Conservation (phyloP, 768 basidiomycete species). For the Phlegmacium glaucopus region DNA sequence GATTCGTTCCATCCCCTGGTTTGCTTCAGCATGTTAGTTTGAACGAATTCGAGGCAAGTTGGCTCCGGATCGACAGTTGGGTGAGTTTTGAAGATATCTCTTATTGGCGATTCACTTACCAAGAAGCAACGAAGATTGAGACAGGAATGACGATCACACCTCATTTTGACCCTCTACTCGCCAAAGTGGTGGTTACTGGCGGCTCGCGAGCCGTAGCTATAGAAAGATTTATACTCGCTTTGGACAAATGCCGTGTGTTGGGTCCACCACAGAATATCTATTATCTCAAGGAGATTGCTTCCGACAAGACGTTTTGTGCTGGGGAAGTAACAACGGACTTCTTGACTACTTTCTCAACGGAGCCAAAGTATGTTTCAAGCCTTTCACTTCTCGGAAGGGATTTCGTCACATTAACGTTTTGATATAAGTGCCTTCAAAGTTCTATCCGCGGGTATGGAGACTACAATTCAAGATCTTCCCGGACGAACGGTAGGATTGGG, state of each 20-base stretch:
- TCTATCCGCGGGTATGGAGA: slow-evolving; percentile 50
- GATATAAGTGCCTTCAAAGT: slow-evolving; percentile 58
- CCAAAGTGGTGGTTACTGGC: slow-evolving; percentile 57
- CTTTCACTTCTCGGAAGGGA: neutral
- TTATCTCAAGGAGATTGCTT: slow-evolving; percentile 45
- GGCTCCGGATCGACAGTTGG: slow-evolving; percentile 64
- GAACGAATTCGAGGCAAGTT: slow-evolving; percentile 29
- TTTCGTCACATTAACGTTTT: too few relatives aligned
- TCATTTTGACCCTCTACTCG: slow-evolving; percentile 56
- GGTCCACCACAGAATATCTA: slow-evolving; percentile 62
- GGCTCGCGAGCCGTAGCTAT: slow-evolving; percentile 43
- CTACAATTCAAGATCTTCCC: slow-evolving; percentile 56
- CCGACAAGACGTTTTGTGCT: slow-evolving; percentile 31
- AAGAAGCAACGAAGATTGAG: slow-evolving; percentile 31
- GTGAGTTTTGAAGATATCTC: slow-evolving; percentile 24
- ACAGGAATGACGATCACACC: slow-evolving; percentile 50
- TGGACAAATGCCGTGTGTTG: slow-evolving; percentile 39
- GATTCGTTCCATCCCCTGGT: slow-evolving; percentile 59
- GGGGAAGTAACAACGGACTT: slow-evolving; percentile 50
- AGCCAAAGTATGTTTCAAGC: slow-evolving; percentile 39
- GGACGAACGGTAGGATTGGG: slow-evolving; percentile 52
- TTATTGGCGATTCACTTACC: neutral
- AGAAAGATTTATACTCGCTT: slow-evolving; percentile 33
- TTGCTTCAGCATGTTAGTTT: slow-evolving; percentile 54
- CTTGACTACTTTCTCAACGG: slow-evolving; percentile 40